These are phyloP conservation scores for Jamesozyma spencerorum DNA, from an alignment of 805 yeast species.

Conservation along the genomic window DNA sequence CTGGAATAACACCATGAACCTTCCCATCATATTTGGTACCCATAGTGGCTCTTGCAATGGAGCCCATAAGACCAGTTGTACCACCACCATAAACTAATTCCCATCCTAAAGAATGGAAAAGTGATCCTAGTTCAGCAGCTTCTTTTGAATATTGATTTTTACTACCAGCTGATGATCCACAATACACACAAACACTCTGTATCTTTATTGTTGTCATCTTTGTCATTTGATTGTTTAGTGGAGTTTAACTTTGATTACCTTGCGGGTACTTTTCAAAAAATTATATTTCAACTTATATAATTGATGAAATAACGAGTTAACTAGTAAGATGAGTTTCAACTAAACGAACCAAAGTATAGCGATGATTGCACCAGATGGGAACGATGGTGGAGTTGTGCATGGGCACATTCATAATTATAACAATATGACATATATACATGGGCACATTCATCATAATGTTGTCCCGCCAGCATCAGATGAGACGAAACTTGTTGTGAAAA, in stretches of 20 bases:
- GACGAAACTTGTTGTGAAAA: neutral
- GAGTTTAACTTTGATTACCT: neutral
- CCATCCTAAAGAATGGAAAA: constrained; percentile 50
- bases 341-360: too few species aligned
- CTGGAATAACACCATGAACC: constrained; percentile 84
- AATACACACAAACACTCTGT: constrained; percentile 59
- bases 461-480: neutral
- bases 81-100: constrained; percentile 88
- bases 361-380: too few species aligned
- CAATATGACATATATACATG: constrained; percentile 55
- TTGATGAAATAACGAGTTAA: too few species aligned
- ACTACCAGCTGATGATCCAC: constrained; percentile 74
- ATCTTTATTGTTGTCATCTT: neutral
- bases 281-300: too few species aligned
- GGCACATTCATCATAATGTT: constrained; percentile 45
- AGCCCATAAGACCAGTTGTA: constrained; percentile 76
- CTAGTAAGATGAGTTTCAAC: too few species aligned
- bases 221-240: constrained; percentile 3
- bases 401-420: constrained; percentile 59
- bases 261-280: too few species aligned
- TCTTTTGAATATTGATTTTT: constrained; percentile 39
- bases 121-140: constrained; percentile 53
- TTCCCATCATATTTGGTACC: constrained; percentile 38
- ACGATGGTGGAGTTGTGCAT: constrained; percentile 47
- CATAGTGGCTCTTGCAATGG: constrained; percentile 57